Evolutionary conservation across 208 protist species (phyloP).

Genomic region (Tritrichomonas foetus): DNA sequence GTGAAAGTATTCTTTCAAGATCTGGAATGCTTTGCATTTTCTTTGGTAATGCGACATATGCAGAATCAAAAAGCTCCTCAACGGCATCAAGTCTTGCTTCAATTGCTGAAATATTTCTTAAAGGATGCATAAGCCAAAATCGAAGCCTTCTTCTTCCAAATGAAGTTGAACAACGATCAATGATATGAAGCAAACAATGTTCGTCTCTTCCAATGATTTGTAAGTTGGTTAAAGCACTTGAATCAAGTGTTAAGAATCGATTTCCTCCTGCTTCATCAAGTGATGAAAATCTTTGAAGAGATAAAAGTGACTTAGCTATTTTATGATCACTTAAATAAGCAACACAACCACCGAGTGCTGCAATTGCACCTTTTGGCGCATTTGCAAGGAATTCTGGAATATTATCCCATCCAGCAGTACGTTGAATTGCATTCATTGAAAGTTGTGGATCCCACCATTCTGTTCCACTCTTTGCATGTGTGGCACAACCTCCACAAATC

Average conservation of each 20-base stretch:
- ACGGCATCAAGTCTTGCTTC: conserved; percentile 22
- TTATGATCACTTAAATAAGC: conserved; percentile 25
- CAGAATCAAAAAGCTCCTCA: neutral
- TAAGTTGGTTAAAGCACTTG: conserved; percentile 1
- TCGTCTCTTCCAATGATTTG: conserved; percentile 38
- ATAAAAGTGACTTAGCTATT: conserved; percentile 9
- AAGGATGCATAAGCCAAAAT: conserved; percentile 41
- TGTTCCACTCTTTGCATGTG: neutral
- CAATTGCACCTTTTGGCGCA: neutral
- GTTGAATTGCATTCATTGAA: neutral
- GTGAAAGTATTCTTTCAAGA: conserved; percentile 33
- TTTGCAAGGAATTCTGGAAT: neutral
- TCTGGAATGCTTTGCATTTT: conserved; percentile 16
- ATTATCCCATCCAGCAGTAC: neutral
- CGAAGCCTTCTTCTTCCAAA: conserved; percentile 10
- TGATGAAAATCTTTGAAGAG: neutral
- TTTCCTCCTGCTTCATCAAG: conserved; percentile 9
- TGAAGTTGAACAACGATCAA: conserved; percentile 33
- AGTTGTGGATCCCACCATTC: neutral
- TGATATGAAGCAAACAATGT: neutral
- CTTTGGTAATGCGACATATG: neutral
- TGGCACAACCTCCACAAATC: neutral
- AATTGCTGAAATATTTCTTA: conserved; percentile 1
- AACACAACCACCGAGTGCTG: conserved; percentile 28
- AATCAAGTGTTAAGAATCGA: conserved; percentile 7